Conservation (phyloP, 75 land plant species). For the Azolla pinnata region DNA sequence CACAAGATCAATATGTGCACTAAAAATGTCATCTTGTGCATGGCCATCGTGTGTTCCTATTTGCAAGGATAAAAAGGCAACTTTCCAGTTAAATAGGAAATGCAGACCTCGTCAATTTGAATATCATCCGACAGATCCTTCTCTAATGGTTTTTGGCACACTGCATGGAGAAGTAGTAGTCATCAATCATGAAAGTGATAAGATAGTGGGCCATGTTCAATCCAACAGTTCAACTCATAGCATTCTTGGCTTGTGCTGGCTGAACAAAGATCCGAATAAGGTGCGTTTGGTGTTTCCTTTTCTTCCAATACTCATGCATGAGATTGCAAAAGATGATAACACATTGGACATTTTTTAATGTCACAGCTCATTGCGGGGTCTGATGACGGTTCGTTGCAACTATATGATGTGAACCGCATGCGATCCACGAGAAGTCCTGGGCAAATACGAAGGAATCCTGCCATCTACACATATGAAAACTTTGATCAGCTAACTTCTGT, state of each 20-base stretch:
- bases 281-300: slow-evolving; percentile 17
- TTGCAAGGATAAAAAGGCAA: slow-evolving; percentile 25
- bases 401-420: slow-evolving; percentile 57
- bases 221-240: slow-evolving; percentile 53
- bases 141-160: slow-evolving; percentile 73
- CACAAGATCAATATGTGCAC: slow-evolving; percentile 54
- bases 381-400: slow-evolving; percentile 64
- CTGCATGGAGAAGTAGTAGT: slow-evolving; percentile 70
- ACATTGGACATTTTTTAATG: background rate
- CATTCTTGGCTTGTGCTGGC: slow-evolving; percentile 70
- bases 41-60: slow-evolving; percentile 51
- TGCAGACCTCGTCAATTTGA: slow-evolving; percentile 85
- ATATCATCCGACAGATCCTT: slow-evolving; percentile 59
- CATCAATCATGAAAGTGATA: slow-evolving; percentile 62
- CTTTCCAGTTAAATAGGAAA: slow-evolving; percentile 23
- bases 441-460: slow-evolving; percentile 21
- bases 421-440: slow-evolving; percentile 22
- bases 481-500: slow-evolving; percentile 86
- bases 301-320: background rate
- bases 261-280: slow-evolving; percentile 66
- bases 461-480: slow-evolving; percentile 48
- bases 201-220: slow-evolving; percentile 53
- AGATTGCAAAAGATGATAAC: background rate
- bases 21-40: slow-evolving; percentile 54
- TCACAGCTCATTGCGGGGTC: slow-evolving; percentile 84